These are phyloP conservation scores for Hypericum perforatum DNA, from an alignment of 345 rosid species.

Conservation along the genomic window DNA sequence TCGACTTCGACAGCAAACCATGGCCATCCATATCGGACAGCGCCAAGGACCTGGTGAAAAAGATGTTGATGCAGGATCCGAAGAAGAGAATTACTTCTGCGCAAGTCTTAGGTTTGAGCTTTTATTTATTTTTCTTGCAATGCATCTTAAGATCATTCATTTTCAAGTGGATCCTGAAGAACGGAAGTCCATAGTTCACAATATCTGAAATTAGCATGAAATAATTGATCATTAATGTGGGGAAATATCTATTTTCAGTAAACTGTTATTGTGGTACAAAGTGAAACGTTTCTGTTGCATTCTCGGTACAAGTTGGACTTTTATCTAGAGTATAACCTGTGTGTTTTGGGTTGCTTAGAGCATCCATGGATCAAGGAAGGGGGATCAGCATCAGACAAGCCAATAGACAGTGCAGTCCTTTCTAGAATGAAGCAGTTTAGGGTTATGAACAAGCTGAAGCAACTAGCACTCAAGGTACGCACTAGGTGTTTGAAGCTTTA, in stretches of 20 bases:
- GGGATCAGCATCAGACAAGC: conserved; percentile 24
- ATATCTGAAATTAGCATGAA: no score
- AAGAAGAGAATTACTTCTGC: conserved; percentile 23
- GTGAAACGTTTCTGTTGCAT: no score
- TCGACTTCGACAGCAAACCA: conserved; percentile 23
- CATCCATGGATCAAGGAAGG: conserved; percentile 28
- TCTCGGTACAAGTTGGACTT: no score
- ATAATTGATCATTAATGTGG: no score
- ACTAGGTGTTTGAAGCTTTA: not conserved
- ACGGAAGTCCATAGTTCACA: no score
- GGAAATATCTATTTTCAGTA: no score
- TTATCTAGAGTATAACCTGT: not conserved
- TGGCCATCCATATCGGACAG: conserved; percentile 27
- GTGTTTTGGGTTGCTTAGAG: conserved; percentile 5
- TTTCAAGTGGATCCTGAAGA: no score
- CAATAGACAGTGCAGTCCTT: conserved; percentile 25
- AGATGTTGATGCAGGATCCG: conserved; percentile 24
- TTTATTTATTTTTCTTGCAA: not conserved
- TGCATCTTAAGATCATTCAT: not conserved
- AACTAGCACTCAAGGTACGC: conserved; percentile 21
- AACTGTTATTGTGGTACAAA: no score
- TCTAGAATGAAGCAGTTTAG: conserved; percentile 26
- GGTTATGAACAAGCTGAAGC: conserved; percentile 24
- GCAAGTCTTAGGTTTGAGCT: conserved; percentile 20
- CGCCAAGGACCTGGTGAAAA: conserved; percentile 24